Base-by-base conservation (phyloP, 164 flowering plant species). In the Berberis thunbergii region DNA sequence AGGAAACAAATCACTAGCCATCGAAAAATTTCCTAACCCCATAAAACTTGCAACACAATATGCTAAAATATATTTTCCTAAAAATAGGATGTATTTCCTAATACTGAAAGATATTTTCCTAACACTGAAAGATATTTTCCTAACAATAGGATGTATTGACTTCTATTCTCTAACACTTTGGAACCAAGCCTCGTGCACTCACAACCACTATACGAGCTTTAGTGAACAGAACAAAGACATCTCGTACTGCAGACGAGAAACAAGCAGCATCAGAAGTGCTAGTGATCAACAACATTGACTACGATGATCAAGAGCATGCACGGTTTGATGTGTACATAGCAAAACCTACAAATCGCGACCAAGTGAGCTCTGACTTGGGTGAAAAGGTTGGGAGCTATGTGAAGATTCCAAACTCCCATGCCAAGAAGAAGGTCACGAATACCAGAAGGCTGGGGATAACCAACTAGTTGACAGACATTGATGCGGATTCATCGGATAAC, bases 301-400 rank as follows among this genome's bases (percentile, higher is more conserved):
- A 54, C 50, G 11, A 44, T 2, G 45, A 49, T 4, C 62, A 46
- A 7, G 9, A 13, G 9, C 4, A 45, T 7, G 61, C 61, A 3
- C 55, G 61, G 10, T 70, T 70, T 6, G 65, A 70, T n/a, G 54
- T 70, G 0, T 70, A 65, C 40, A 49, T 70, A 26, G 49, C 69
- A 2, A 70, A 59, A 48, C 57, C 68, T n/a, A n/a, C n/a, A 7
- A 26, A 60, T 3, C 56, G 56, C 4, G 73, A 57, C 1, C 49
- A 26, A 1, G 69, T 64, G 0, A 57, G 57, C 43, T 45, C 64
- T 1, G 72, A 70, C 40, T 42, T 4, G 2, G 69, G 69, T 3
- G 69, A 65, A 11, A n/a, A 61, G 1, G 66, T 69, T 48, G 73
- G 73, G 38, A 70, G 66, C 8, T 70, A 65, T 48, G 66, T 65